These are phyloP conservation scores for Marchantia paleacea DNA, from an alignment of 225 moss, liverwort and hornwort genomes.

Conservation along the genomic window DNA sequence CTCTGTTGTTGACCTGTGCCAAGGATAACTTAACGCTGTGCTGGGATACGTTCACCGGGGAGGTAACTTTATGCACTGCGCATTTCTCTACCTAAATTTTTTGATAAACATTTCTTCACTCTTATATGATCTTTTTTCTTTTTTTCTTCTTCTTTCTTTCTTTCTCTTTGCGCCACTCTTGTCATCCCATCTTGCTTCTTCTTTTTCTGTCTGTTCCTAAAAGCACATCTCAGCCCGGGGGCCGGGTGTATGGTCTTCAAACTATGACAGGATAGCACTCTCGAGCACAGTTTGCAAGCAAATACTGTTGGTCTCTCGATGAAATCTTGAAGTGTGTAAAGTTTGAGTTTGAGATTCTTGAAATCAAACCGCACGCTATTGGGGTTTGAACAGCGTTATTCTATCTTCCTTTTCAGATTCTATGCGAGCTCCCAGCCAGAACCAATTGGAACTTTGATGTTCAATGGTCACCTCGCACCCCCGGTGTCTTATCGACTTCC, in stretches of 20 bases:
- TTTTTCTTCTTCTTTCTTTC: no score
- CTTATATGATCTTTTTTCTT: no score
- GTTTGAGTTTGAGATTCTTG: neutral
- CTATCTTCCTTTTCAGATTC: conserved; percentile 46
- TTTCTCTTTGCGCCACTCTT: no score
- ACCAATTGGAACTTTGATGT: conserved; percentile 99
- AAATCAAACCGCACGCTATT: neutral
- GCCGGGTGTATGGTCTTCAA: no score
- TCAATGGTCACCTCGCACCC: conserved; percentile 96
- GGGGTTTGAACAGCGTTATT: neutral
- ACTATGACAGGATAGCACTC: no score
- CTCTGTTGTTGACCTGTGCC: conserved; percentile 78
- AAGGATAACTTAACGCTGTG: conserved; percentile 94
- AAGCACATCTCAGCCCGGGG: no score
- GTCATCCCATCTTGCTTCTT: no score
- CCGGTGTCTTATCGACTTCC: conserved; percentile 96
- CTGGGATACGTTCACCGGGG: conserved; percentile 93
- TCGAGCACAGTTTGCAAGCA: no score
- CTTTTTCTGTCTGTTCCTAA: no score
- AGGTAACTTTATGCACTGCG: conserved; percentile 43
- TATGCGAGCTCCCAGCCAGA: conserved; percentile 85
- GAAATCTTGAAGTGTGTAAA: neutral
- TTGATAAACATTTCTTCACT: no score
- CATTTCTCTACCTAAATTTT: no score
- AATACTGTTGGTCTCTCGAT: no score